These are phyloP conservation scores for Dothideomycetidae sp. DNA, from an alignment of 2,329 filamentous ascomycete species.

Conservation along the genomic window DNA sequence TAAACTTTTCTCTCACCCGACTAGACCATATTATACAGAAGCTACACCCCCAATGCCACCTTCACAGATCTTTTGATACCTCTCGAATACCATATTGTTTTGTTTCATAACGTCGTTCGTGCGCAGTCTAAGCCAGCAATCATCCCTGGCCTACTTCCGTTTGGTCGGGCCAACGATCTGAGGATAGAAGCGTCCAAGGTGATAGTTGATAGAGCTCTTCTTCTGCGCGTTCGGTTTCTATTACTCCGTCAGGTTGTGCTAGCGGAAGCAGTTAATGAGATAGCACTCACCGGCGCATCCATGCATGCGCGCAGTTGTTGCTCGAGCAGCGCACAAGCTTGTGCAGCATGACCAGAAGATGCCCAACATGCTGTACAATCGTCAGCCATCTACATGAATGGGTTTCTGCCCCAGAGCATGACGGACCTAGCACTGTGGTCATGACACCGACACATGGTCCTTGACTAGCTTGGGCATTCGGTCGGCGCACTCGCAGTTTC, in stretches of 20 bases:
- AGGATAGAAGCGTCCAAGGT: constrained; percentile 63
- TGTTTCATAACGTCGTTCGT: background rate
- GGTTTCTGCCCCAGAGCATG: background rate
- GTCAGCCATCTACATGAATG: background rate
- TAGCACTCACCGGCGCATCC: constrained; percentile 56
- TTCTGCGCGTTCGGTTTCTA: constrained; percentile 43
- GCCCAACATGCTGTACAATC: constrained; percentile 60
- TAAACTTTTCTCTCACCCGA: background rate
- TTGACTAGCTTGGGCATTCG: constrained; percentile 42
- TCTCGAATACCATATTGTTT: too few relatives aligned
- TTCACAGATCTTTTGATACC: background rate
- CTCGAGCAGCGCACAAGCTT: constrained; percentile 46
- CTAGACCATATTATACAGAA: background rate
- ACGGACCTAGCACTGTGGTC: constrained; percentile 51
- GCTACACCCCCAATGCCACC: background rate
- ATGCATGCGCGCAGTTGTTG: constrained; percentile 53
- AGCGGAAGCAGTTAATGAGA: background rate
- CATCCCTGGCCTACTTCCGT: constrained; percentile 35
- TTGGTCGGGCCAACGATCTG: constrained; percentile 60
- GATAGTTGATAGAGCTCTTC: constrained; percentile 83
- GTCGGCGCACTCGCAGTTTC: constrained; percentile 50
- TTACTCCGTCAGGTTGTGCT: constrained; percentile 8
- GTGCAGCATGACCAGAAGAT: constrained; percentile 54
- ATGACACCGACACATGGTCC: constrained; percentile 54
- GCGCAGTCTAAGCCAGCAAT: background rate